Conservation (phyloP, 73 alveolate species). For the Tetrahymena malaccensis region DNA sequence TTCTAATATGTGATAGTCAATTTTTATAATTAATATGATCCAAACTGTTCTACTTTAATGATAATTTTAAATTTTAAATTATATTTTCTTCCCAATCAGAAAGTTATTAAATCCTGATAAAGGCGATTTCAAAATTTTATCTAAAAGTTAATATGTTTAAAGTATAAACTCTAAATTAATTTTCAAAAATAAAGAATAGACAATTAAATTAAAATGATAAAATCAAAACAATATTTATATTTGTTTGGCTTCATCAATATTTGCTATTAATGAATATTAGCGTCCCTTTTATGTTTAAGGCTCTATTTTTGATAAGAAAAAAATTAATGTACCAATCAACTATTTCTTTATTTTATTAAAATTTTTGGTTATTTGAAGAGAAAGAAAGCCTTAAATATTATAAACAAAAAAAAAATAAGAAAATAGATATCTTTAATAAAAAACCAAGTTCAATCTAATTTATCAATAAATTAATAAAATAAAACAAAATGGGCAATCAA, state of each 20-base stretch:
- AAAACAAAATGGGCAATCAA: neutral
- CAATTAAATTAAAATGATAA: neutral
- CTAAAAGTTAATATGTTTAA: neutral
- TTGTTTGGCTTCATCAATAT: neutral
- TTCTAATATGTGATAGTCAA: neutral
- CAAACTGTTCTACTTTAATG: neutral
- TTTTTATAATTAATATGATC: neutral
- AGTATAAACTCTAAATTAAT: neutral
- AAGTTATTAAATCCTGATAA: neutral
- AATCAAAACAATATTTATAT: neutral
- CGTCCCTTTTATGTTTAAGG: neutral
- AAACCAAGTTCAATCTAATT: neutral
- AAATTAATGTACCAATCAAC: neutral
- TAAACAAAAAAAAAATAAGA: neutral
- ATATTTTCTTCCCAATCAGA: neutral
- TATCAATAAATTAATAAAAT: neutral
- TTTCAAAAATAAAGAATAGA: neutral
- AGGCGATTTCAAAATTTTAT: neutral
- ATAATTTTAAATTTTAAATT: neutral
- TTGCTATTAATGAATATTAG: neutral
- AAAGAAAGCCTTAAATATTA: neutral
- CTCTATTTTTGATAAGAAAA: neutral
- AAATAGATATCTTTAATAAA: neutral
- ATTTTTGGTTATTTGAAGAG: neutral
- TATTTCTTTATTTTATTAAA: neutral